phyloP scores from a whole-genome alignment of 2,329 filamentous ascomycete species.

The Tolypocladium nubicola region DNA sequence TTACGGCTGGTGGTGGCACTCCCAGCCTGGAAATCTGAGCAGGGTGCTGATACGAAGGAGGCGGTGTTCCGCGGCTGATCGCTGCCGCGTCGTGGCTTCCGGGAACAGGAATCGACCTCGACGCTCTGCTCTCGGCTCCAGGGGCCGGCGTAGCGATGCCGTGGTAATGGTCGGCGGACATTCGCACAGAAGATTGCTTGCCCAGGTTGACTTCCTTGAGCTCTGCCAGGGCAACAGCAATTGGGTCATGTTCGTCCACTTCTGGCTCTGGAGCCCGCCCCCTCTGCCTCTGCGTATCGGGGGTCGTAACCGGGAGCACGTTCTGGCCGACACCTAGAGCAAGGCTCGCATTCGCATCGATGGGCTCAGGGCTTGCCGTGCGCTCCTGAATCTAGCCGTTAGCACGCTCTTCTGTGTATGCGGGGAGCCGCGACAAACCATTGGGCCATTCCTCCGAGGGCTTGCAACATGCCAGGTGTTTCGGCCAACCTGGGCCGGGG shows the following conservation, averaged over 20 bases:
- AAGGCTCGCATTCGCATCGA: slow-evolving; percentile 84
- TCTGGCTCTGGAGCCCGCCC: slow-evolving; percentile 21
- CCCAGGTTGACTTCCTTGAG: slow-evolving; percentile 68
- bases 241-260: slow-evolving; percentile 67
- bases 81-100: slow-evolving; percentile 35
- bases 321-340: slow-evolving; percentile 94
- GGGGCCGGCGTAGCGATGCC: slow-evolving; percentile 79
- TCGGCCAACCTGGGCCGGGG: slow-evolving; percentile 30
- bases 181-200: slow-evolving; percentile 71
- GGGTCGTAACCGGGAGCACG: slow-evolving; percentile 82
- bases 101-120: slow-evolving; percentile 49
- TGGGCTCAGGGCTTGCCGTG: slow-evolving; percentile 64
- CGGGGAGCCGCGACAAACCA: not conserved
- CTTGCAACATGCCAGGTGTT: slow-evolving; percentile 48
- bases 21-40: slow-evolving; percentile 64
- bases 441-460: slow-evolving; percentile 7
- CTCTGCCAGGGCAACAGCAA: slow-evolving; percentile 84
- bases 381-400: slow-evolving; percentile 21
- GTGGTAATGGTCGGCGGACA: slow-evolving; percentile 92
- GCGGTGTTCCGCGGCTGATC: slow-evolving; percentile 63
- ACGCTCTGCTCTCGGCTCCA: slow-evolving; percentile 27
- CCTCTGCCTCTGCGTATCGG: slow-evolving; percentile 44
- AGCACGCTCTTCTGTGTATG: not conserved
- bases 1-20: slow-evolving; percentile 84
- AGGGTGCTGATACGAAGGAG: slow-evolving; percentile 70